A percentile compares a stretch with the other conserved stretches of the same genome.
These are phyloP conservation scores for Zopfia rhizophila DNA, from an alignment of 2,329 filamentous ascomycete genomes.

Conservation along the genomic window DNA sequence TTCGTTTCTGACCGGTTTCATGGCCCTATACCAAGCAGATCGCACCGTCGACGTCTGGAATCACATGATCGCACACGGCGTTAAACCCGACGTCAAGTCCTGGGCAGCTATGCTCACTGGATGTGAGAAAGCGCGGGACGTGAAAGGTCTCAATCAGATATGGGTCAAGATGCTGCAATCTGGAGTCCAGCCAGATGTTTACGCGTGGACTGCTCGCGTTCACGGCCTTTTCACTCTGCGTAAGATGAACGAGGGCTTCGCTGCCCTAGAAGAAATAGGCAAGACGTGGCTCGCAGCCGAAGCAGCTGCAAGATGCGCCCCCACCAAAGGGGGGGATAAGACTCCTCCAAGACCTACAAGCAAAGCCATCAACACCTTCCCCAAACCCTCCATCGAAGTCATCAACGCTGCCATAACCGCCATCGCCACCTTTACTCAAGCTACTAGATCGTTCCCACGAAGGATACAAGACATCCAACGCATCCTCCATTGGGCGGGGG, in stretches of 20 bases:
- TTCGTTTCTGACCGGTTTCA: slow-evolving; percentile 59
- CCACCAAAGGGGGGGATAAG: slow-evolving; percentile 22
- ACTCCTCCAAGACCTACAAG: slow-evolving; percentile 27
- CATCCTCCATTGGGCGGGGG: slow-evolving; percentile 55
- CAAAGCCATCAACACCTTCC: slow-evolving; percentile 51
- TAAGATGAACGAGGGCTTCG: slow-evolving; percentile 66
- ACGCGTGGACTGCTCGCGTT: slow-evolving; percentile 77
- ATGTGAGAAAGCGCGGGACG: slow-evolving; percentile 69
- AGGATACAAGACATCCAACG: slow-evolving; percentile 47
- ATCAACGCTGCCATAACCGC: slow-evolving; percentile 77
- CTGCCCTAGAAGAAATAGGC: slow-evolving; percentile 74
- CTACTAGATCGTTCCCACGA: slow-evolving; percentile 54
- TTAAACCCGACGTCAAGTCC: slow-evolving; percentile 70
- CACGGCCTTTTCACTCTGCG: slow-evolving; percentile 70
- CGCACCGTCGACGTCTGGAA: slow-evolving; percentile 67
- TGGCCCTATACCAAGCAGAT: slow-evolving; percentile 54
- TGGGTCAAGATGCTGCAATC: slow-evolving; percentile 72
- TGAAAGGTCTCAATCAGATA: slow-evolving; percentile 69
- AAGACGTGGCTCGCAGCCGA: slow-evolving; percentile 64
- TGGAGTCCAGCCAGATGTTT: slow-evolving; percentile 69
- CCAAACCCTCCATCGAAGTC: slow-evolving; percentile 70
- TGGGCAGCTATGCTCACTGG: slow-evolving; percentile 81
- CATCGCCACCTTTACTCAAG: slow-evolving; percentile 56
- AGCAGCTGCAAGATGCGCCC: slow-evolving; percentile 16
- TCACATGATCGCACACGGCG: slow-evolving; percentile 62